Conservation (phyloP, 2,329 filamentous ascomycete species). For the Mariannaea elegans region DNA sequence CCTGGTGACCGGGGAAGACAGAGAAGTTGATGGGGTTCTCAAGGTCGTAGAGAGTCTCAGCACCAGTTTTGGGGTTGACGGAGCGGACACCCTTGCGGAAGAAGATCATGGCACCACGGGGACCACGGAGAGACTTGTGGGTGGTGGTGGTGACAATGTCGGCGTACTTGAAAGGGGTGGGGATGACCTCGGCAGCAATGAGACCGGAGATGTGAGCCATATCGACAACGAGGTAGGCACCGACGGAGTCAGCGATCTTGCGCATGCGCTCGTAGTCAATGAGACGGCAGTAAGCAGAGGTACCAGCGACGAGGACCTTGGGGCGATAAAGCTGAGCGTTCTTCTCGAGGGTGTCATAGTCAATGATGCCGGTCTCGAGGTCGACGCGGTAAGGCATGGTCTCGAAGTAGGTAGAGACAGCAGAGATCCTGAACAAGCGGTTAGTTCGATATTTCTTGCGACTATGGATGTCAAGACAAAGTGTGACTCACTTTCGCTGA, state of each 20-base stretch:
- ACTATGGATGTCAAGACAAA: background rate
- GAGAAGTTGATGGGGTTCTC: conserved; percentile 98
- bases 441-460: background rate
- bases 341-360: conserved; percentile 93
- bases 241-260: conserved; percentile 91
- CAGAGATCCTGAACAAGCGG: conserved; percentile 75
- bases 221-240: conserved; percentile 94
- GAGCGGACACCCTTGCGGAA: conserved; percentile 96
- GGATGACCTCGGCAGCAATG: conserved; percentile 91
- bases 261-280: conserved; percentile 98
- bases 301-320: conserved; percentile 95
- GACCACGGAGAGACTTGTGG: conserved; percentile 98
- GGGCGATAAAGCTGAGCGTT: conserved; percentile 92
- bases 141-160: conserved; percentile 99
- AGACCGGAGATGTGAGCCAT: conserved; percentile 99
- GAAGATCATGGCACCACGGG: conserved; percentile 99
- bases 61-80: conserved; percentile 88
- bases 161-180: conserved; percentile 89
- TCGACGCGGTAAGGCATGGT: conserved; percentile 96
- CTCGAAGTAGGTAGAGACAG: conserved; percentile 98
- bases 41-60: conserved; percentile 90
- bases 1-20: conserved; percentile 98
- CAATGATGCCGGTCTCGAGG: conserved; percentile 91
- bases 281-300: conserved; percentile 96
- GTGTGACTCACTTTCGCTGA: conserved; percentile 76